Evolutionary conservation across 371 early-diverging fungal genomes (phyloP).

Genomic region (Mortierella sp.): DNA sequence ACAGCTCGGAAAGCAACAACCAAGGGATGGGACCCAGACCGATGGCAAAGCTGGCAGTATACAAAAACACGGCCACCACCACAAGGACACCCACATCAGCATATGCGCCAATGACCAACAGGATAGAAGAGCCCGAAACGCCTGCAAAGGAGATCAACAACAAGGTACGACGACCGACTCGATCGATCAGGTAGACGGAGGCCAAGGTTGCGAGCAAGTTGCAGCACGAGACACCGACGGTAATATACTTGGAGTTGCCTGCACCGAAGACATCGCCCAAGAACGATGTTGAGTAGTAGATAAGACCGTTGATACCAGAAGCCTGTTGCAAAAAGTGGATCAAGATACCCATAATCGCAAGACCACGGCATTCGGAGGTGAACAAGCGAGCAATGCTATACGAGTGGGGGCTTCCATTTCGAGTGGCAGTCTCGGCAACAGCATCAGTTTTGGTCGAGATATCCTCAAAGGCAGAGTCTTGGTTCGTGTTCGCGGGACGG

Average conservation of each 20-base stretch:
- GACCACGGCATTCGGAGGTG: conserved; percentile 61
- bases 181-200: conserved; percentile 72
- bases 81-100: conserved; percentile 64
- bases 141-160: conserved; percentile 72
- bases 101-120: conserved; percentile 67
- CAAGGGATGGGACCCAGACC: conserved; percentile 90
- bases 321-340: conserved; percentile 78
- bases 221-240: conserved; percentile 61
- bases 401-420: conserved; percentile 1
- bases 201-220: conserved; percentile 67
- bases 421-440: neutral
- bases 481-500: conserved; percentile 16
- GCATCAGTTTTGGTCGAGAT: conserved; percentile 13
- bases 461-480: conserved; percentile 14
- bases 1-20: conserved; percentile 77
- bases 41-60: conserved; percentile 83
- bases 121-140: conserved; percentile 61
- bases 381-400: conserved; percentile 58
- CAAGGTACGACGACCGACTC: conserved; percentile 77
- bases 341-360: conserved; percentile 60
- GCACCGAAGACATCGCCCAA: conserved; percentile 59
- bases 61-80: conserved; percentile 76
- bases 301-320: conserved; percentile 88
- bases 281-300: conserved; percentile 75
- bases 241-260: conserved; percentile 58